Evolutionary conservation across 176 grass and related monocot genomes (phyloP).

Genomic region (Hyparrhenia diplandra): DNA sequence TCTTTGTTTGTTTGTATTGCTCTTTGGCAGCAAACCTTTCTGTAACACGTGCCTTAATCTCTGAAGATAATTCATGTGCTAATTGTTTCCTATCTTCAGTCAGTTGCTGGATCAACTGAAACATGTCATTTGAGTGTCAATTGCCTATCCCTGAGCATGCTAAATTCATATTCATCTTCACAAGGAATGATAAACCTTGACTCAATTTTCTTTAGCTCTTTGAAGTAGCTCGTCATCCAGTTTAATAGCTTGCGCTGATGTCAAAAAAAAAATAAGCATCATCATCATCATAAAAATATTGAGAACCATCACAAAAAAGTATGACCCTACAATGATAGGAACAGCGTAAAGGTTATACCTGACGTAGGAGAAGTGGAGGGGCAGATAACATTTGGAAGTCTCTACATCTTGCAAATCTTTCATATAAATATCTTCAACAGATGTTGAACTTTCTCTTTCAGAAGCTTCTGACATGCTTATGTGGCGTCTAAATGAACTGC

Average conservation of each 20-base stretch:
- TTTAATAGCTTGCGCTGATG: slow-evolving; percentile 34
- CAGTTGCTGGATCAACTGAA: slow-evolving; percentile 55
- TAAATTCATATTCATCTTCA: slow-evolving; percentile 48
- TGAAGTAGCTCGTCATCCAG: slow-evolving; percentile 53
- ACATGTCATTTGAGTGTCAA: slow-evolving; percentile 35
- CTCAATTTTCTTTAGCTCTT: slow-evolving; percentile 61
- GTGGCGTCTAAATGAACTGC: slow-evolving; percentile 21
- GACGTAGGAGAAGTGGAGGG: not conserved
- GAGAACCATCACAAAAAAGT: not conserved
- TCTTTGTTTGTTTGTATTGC: slow-evolving; percentile 53
- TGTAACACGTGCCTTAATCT: slow-evolving; percentile 76
- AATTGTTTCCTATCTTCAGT: slow-evolving; percentile 67
- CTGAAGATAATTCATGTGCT: slow-evolving; percentile 60
- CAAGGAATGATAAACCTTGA: slow-evolving; percentile 36
- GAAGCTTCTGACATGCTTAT: slow-evolving; percentile 14
- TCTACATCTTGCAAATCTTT: slow-evolving; percentile 52
- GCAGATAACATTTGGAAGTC: slow-evolving; percentile 10
- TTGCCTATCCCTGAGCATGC: slow-evolving; percentile 25
- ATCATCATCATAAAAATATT: slow-evolving; percentile 2
- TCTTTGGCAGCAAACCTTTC: slow-evolving; percentile 69
- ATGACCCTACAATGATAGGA: not conserved
- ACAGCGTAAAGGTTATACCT: slow-evolving; percentile 1
- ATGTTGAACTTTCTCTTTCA: slow-evolving; percentile 48
- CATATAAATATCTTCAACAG: slow-evolving; percentile 79
- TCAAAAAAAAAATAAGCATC: not conserved